Base-by-base conservation (phyloP, 1,139 yeast species). In the Meyerozyma carpophila region DNA sequence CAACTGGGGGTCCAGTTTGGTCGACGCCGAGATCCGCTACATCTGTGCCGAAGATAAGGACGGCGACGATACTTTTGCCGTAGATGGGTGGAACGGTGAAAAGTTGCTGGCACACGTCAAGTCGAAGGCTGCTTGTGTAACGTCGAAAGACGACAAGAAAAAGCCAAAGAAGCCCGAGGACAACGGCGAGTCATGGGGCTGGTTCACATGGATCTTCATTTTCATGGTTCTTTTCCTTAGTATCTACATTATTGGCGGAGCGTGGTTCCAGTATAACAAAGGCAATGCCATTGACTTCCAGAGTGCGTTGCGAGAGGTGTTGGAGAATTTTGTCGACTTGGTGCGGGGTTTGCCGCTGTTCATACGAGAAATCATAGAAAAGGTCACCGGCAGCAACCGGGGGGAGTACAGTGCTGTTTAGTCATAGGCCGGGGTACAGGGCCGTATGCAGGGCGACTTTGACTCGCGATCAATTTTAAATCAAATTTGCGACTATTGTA, bases 321-420 rank as follows among this genome's bases (percentile, higher is more conserved):
- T 86, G 38, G 95, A 86, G 52, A 79, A 85, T 41, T 70, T 81
- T 41, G 65, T 76, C 37, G 86, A 81, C 46, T 68, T 83, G 37
- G 59, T 78, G 36, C 68, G 72, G 26, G 82, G 90, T 5, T 65
- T 88, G 43, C 95, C 96, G 4, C 82, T 81, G 34, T 84, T 91
- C 51, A 58, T 79, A 31, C 75, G 72, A 49, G 96, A 90, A 62
- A 75, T 90, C 5, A 68, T 81, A 37, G 79, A 78, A 46, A 87
- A 83, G 52, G 71, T 91, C 49, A 76, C 89, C 24, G 88, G 94
- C n/a, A 62, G 73, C 40, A 74, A 74, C 54, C 78, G 96, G 59
- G 95, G 95, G 14, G 97, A 95, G 28, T 90, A 90, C 61, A 84
- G 94, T 60, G 97, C 97, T 29, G 95, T 90, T 8, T 90, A 70